Conservation (phyloP, 306 rosid genomes). For the Dalbergia oliveri region DNA sequence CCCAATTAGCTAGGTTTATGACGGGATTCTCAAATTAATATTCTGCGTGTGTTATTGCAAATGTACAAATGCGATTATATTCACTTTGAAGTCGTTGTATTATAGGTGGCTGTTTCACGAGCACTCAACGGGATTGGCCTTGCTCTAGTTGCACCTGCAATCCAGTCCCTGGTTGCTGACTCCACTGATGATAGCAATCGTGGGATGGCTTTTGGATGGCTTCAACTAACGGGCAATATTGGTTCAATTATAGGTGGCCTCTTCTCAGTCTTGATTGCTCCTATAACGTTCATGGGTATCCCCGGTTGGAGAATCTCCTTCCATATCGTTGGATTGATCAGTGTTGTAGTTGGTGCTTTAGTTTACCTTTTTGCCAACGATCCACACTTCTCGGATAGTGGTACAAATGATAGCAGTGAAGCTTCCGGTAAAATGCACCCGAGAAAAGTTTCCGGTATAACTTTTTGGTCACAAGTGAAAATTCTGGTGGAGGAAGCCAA, state of each 20-base stretch:
- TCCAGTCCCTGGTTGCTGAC: constrained; percentile 96
- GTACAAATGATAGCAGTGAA: constrained; percentile 41
- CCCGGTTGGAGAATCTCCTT: constrained; percentile 98
- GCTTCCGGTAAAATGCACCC: constrained; percentile 34
- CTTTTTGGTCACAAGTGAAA: constrained; percentile 71
- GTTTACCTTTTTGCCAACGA: constrained; percentile 79
- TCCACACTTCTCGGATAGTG: constrained; percentile 70
- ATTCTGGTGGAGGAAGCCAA: constrained; percentile 71
- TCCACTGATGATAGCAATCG: constrained; percentile 82
- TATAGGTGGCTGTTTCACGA: constrained; percentile 92
- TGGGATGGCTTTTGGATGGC: constrained; percentile 98
- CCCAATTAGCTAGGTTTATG: too few relatives aligned
- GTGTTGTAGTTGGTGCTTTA: constrained; percentile 74
- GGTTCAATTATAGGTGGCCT: constrained; percentile 91
- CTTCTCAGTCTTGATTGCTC: constrained; percentile 80
- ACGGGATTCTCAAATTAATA: too few relatives aligned
- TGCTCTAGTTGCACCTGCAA: constrained; percentile 91
- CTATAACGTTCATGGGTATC: constrained; percentile 78
- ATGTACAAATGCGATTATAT: constrained; percentile 53
- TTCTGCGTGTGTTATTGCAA: constrained; percentile 33
- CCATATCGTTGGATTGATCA: constrained; percentile 82
- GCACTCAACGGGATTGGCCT: constrained; percentile 95
- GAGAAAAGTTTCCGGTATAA: background rate
- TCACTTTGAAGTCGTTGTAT: constrained; percentile 54
- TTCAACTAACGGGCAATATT: constrained; percentile 81